Conservation (phyloP, 2,329 filamentous ascomycete genomes). For the Didymella arachidicola region DNA sequence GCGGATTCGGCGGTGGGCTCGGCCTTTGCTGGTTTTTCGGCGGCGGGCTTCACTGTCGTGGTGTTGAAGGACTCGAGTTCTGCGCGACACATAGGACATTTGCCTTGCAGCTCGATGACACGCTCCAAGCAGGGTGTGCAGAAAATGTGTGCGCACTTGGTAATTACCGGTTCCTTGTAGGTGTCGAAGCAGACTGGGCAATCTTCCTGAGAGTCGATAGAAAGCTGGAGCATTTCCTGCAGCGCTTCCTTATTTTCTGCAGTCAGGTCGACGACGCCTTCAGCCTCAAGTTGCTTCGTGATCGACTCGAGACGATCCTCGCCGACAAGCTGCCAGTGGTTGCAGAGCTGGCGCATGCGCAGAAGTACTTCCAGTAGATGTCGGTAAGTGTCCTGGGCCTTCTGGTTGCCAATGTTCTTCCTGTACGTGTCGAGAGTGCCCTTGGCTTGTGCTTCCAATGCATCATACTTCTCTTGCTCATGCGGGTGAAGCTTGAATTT, state of each 20-base stretch:
- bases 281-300: conserved; percentile 71
- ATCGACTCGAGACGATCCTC: conserved; percentile 74
- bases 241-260: conserved; percentile 75
- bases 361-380: conserved; percentile 82
- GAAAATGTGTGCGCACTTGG: conserved; percentile 83
- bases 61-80: conserved; percentile 58
- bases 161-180: conserved; percentile 78
- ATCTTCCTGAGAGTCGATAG: conserved; percentile 81
- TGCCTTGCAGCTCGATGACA: conserved; percentile 76
- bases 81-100: conserved; percentile 85
- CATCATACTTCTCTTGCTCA: conserved; percentile 80
- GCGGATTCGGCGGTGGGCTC: conserved; percentile 34
- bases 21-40: conserved; percentile 53
- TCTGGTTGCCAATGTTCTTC: conserved; percentile 52
- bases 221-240: conserved; percentile 77
- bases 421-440: conserved; percentile 71
- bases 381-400: conserved; percentile 64
- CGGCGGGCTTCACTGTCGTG: conserved; percentile 71
- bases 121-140: conserved; percentile 76
- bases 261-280: conserved; percentile 73
- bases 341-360: conserved; percentile 84
- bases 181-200: conserved; percentile 82
- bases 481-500: conserved; percentile 75
- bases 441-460: conserved; percentile 74
- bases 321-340: conserved; percentile 85